Conservation (phyloP, 768 basidiomycete species). For the Strobilomyces echinocephalus region DNA sequence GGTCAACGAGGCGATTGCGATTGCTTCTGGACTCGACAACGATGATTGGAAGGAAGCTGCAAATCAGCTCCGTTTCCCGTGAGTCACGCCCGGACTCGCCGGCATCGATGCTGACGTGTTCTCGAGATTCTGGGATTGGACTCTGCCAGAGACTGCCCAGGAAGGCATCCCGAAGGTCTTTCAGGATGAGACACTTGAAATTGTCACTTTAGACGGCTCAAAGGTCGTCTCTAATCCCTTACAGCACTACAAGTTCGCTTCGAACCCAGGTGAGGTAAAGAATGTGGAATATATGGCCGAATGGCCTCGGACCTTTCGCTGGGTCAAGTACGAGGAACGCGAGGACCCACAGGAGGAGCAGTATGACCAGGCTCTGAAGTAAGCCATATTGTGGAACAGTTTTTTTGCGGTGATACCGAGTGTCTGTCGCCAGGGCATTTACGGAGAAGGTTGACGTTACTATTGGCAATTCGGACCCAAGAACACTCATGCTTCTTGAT, state of each 20-base stretch:
- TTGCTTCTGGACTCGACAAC: slow-evolving; percentile 3
- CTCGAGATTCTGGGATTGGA: slow-evolving; percentile 18
- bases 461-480: not conserved
- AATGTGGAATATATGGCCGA: slow-evolving; percentile 1
- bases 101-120: not conserved
- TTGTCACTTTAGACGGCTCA: not conserved
- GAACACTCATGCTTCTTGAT: not conserved
- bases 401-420: not conserved
- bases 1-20: too few species aligned
- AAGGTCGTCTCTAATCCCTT: slow-evolving; percentile 2
- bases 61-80: slow-evolving; percentile 15
- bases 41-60: slow-evolving; percentile 13
- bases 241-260: slow-evolving; percentile 7
- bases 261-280: not conserved
- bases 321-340: not conserved
- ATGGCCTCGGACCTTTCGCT: slow-evolving; percentile 15
- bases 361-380: slow-evolving; percentile 11
- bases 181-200: not conserved
- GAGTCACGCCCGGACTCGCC: not conserved
- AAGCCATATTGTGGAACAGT: not conserved
- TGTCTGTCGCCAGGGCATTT: slow-evolving; percentile 2
- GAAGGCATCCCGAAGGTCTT: slow-evolving; percentile 5
- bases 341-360: slow-evolving; percentile 4
- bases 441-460: not conserved
- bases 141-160: not conserved